A percentile compares a stretch with the other conserved stretches of the same genome.
Conservation (phyloP, 139 green algal species). For the Chlorella sp. region DNA sequence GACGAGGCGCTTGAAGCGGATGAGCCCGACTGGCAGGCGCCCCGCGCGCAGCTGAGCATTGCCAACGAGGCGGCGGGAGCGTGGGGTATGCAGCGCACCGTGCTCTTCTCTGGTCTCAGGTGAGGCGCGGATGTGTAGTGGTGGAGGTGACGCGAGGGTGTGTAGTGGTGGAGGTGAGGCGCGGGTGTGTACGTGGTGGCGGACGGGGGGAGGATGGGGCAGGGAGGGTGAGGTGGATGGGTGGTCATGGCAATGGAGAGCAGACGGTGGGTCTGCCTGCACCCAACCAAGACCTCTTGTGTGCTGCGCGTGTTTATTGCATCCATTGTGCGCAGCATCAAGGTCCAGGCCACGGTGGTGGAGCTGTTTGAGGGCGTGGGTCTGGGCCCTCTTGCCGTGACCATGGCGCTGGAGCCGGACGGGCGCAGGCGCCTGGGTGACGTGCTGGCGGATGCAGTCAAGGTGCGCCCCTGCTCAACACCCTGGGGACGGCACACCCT, state of each 20-base stretch:
- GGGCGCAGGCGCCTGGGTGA: conserved; percentile 27
- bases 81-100: conserved; percentile 46
- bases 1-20: conserved; percentile 17
- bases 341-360: conserved; percentile 33
- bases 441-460: conserved; percentile 51
- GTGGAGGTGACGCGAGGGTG: no score
- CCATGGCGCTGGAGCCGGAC: conserved; percentile 28
- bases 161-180: no score
- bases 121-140: no score
- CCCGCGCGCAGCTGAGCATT: conserved; percentile 2
- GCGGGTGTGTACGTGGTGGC: no score
- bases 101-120: conserved; percentile 50
- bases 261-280: no score
- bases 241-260: no score
- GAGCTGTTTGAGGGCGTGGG: conserved; percentile 47
- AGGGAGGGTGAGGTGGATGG: no score
- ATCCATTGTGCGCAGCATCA: conserved; percentile 12
- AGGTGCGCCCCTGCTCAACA: no score
- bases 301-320: neutral
- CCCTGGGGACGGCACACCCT: no score
- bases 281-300: no score
- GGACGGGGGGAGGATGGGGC: no score
- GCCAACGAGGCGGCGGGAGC: conserved; percentile 9
- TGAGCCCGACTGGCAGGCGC: conserved; percentile 39
- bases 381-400: conserved; percentile 26